Conservation (phyloP, 2,329 filamentous ascomycete species). For the Ceratocystis harringtonii region DNA sequence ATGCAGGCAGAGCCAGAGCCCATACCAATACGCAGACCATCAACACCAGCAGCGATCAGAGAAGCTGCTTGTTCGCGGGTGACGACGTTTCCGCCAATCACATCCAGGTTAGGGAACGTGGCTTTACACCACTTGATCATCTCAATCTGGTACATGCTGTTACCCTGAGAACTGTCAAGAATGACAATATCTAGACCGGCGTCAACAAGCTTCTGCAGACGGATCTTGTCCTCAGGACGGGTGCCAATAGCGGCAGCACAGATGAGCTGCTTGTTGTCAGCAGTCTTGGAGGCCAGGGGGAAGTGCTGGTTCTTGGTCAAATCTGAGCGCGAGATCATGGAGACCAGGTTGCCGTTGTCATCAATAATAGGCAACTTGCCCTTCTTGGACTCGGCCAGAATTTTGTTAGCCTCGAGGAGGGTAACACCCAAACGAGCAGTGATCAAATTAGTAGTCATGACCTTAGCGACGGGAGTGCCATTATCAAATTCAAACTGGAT, state of each 20-base stretch:
- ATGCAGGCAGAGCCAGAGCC: conserved; percentile 96
- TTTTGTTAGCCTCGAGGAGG: conserved; percentile 77
- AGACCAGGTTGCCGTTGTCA: conserved; percentile 67
- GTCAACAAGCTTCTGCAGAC: conserved; percentile 76
- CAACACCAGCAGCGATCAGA: conserved; percentile 83
- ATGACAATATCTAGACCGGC: conserved; percentile 91
- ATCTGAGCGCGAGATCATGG: conserved; percentile 85
- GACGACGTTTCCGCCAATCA: conserved; percentile 97
- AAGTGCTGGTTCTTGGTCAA: conserved; percentile 98
- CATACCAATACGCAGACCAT: conserved; percentile 97
- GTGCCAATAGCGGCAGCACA: conserved; percentile 92
- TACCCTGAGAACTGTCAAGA: conserved; percentile 91
- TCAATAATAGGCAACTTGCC: conserved; percentile 93
- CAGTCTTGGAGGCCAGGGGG: conserved; percentile 88
- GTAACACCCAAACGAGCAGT: conserved; percentile 74
- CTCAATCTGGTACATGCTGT: conserved; percentile 95
- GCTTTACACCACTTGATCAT: conserved; percentile 96
- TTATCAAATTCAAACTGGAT: conserved; percentile 84
- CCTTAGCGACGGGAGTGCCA: conserved; percentile 58
- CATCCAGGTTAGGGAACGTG: conserved; percentile 71
- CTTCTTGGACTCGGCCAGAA: conserved; percentile 92
- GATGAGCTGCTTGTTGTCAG: conserved; percentile 93
- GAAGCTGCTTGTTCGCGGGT: conserved; percentile 89
- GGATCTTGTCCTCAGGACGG: conserved; percentile 76
- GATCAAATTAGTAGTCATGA: conserved; percentile 92